Conservation (phyloP, 2,329 filamentous ascomycete genomes). For the Phaeosphaeria sp. region DNA sequence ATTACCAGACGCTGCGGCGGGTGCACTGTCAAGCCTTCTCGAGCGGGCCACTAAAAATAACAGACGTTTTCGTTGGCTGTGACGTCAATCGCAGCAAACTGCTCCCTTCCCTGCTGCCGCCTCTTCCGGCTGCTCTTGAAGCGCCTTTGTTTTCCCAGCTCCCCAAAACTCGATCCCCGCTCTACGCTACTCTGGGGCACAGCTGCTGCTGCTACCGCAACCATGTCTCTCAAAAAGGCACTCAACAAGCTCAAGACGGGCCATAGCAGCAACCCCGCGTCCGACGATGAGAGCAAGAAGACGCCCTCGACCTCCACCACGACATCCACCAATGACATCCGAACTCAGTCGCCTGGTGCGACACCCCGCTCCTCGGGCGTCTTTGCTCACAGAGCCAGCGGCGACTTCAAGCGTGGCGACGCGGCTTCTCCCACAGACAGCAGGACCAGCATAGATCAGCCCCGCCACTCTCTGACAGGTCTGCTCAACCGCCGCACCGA, state of each 20-base stretch:
- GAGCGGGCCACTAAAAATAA: not conserved
- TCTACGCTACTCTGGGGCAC: conserved; percentile 18
- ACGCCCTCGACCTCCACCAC: conserved; percentile 36
- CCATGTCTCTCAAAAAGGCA: conserved; percentile 55
- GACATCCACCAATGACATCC: conserved; percentile 27
- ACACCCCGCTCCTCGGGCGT: conserved; percentile 38
- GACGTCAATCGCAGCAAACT: not conserved
- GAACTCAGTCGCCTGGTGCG: conserved; percentile 23
- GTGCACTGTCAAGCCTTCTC: not conserved
- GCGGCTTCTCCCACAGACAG: conserved; percentile 37
- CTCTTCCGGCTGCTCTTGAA: not conserved
- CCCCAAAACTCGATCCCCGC: not conserved
- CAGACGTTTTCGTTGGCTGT: not conserved
- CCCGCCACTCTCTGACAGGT: conserved; percentile 36
- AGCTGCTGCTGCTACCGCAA: conserved; percentile 28
- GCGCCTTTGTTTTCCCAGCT: not conserved
- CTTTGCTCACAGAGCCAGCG: conserved; percentile 39
- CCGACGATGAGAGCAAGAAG: conserved; percentile 44
- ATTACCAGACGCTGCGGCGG: not conserved
- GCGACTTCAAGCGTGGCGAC: conserved; percentile 42
- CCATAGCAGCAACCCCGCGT: conserved; percentile 37
- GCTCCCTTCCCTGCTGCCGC: not conserved
- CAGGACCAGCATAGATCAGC: conserved; percentile 39
- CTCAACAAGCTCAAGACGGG: conserved; percentile 52
- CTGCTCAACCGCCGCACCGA: conserved; percentile 47